Evolutionary conservation across 371 early-diverging fungal species (phyloP).

Genomic region (Batkoa obscura): DNA sequence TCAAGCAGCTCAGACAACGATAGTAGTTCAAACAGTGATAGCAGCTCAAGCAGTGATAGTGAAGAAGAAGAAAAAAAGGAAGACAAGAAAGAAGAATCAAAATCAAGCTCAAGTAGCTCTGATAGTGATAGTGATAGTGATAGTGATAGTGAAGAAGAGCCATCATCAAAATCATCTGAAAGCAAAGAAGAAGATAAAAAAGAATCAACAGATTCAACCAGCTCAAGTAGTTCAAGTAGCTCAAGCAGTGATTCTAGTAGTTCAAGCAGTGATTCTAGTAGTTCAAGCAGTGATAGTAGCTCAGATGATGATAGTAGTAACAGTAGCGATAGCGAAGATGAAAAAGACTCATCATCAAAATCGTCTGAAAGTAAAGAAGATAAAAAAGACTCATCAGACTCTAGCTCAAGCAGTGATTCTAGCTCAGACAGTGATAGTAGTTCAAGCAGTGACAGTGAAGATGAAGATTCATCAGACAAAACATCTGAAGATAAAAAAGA

Average conservation of each 20-base stretch:
- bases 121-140: neutral
- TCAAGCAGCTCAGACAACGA: neutral
- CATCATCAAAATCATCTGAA: neutral
- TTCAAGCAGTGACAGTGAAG: too few relatives aligned
- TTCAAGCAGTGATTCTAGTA: constrained; percentile 10
- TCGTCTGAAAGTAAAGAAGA: constrained; percentile 5
- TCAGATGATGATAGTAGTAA: constrained; percentile 8
- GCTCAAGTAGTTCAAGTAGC: constrained; percentile 7
- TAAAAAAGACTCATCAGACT: constrained; percentile 6
- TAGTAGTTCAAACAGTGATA: neutral
- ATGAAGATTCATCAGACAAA: too few relatives aligned
- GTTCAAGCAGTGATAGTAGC: constrained; percentile 11
- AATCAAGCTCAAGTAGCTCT: neutral
- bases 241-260: constrained; percentile 14
- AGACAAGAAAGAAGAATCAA: neutral
- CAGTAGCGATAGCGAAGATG: neutral
- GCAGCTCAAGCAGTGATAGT: neutral
- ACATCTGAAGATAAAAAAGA: constrained; percentile 10
- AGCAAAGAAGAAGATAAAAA: neutral
- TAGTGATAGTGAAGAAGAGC: neutral
- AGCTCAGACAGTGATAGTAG: neutral
- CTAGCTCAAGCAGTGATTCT: too few relatives aligned
- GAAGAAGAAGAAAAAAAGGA: neutral
- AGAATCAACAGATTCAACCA: constrained; percentile 9
- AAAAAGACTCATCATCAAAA: too few relatives aligned